phyloP scores from a whole-genome alignment of 2,329 filamentous ascomycete species.

The Fusarium xyrophilum region DNA sequence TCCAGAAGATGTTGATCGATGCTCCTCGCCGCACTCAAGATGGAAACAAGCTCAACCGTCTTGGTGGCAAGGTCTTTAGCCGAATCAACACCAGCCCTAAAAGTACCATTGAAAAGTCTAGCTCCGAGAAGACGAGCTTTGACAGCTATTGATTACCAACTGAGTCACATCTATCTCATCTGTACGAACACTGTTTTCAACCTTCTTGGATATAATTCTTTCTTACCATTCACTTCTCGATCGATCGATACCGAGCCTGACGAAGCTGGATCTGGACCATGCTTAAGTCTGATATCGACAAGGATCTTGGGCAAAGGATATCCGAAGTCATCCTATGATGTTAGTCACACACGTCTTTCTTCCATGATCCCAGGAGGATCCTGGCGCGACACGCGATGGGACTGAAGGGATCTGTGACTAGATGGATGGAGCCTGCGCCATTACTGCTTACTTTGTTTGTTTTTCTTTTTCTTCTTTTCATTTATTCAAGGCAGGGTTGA shows the following conservation, averaged over 20 bases:
- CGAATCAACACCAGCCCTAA: conserved; percentile 60
- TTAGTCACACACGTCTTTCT: conserved; percentile 16
- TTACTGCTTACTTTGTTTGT: conserved; percentile 6
- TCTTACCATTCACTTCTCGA: conserved; percentile 31
- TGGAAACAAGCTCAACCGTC: conserved; percentile 62
- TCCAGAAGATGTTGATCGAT: conserved; percentile 64
- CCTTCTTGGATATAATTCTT: conserved; percentile 38
- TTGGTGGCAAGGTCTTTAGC: conserved; percentile 65
- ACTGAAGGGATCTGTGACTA: conserved; percentile 28
- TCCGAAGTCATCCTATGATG: conserved; percentile 1
- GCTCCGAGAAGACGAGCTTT: conserved; percentile 56
- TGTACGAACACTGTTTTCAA: conserved; percentile 31
- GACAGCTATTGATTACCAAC: conserved; percentile 47
- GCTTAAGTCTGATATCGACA: conserved; percentile 18
- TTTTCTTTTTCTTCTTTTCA: conserved; percentile 6
- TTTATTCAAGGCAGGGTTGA: conserved; percentile 25
- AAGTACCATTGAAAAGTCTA: conserved; percentile 60
- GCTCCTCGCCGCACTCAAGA: conserved; percentile 50
- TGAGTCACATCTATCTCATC: conserved; percentile 23
- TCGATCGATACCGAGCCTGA: conserved; percentile 27
- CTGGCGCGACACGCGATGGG: conserved; percentile 33
- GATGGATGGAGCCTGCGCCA: conserved; percentile 17
- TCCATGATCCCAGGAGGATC: conserved; percentile 34
- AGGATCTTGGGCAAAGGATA: conserved; percentile 18
- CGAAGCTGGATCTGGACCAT: conserved; percentile 17